phyloP scores from a whole-genome alignment of 176 grass and related monocot genomes.

The Eleusine indica region DNA sequence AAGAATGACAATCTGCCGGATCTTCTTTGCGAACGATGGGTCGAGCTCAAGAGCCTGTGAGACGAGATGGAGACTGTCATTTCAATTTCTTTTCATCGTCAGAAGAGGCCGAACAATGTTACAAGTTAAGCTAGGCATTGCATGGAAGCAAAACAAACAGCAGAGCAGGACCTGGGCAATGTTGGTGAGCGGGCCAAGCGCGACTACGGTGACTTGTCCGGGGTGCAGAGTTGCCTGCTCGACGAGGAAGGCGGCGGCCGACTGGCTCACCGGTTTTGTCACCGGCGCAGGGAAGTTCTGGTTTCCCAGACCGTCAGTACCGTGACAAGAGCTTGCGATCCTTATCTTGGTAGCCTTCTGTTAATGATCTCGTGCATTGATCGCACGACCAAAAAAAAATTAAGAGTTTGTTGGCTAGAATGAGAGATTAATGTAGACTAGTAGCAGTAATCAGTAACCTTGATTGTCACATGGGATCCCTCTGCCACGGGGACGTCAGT shows the following conservation, averaged over 20 bases:
- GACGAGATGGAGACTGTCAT: not conserved
- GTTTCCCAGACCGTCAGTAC: constrained; percentile 76
- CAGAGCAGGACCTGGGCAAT: constrained; percentile 62
- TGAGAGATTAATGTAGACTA: not conserved
- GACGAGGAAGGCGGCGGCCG: constrained; percentile 69
- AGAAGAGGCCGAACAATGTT: too few relatives aligned
- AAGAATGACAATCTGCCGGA: constrained; percentile 87
- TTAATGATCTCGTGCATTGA: not conserved
- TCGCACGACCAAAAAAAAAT: not conserved
- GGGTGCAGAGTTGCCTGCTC: constrained; percentile 75
- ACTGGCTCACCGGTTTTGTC: constrained; percentile 56
- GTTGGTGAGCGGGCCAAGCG: constrained; percentile 91
- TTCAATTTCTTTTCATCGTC: not conserved
- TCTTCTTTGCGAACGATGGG: constrained; percentile 72
- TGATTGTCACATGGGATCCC: constrained; percentile 86
- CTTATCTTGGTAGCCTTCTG: constrained; percentile 91
- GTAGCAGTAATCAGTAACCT: constrained; percentile 41
- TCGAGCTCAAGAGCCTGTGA: constrained; percentile 76
- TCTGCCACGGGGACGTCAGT: constrained; percentile 82
- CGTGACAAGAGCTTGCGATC: constrained; percentile 81
- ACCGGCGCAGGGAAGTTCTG: constrained; percentile 69
- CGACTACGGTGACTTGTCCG: constrained; percentile 72
- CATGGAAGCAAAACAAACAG: not conserved
- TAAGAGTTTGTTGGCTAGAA: too few relatives aligned
- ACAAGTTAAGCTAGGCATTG: constrained; percentile 2